A percentile compares a stretch with the other conserved stretches of the same genome.
Conservation (phyloP, 179 eudicot species). For the Silene coronaria region DNA sequence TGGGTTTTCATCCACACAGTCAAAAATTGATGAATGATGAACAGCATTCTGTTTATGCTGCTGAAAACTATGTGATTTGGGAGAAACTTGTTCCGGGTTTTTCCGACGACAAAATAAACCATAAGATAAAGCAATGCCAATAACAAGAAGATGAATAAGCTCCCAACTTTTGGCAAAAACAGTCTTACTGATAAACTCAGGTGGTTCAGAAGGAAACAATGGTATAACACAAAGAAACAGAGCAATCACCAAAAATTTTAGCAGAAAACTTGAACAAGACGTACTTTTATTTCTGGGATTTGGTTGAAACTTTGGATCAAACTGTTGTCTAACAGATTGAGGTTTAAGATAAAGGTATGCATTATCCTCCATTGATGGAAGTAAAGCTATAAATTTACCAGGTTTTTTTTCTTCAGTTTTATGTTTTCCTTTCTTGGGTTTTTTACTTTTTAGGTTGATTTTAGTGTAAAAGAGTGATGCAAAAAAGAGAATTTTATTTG, state of each 20-base stretch:
- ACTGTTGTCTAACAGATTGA: constrained; percentile 8
- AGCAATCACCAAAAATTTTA: constrained; percentile 37
- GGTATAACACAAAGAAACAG: constrained; percentile 44
- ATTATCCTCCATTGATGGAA: constrained; percentile 39
- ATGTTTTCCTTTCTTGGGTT: neutral
- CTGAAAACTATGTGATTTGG: constrained; percentile 16
- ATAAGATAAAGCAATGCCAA: constrained; percentile 66
- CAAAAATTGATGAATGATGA: constrained; percentile 49
- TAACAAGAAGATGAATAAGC: constrained; percentile 50
- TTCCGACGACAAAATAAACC: constrained; percentile 52
- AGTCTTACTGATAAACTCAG: constrained; percentile 40
- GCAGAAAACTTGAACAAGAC: constrained; percentile 35
- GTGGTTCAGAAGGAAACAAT: constrained; percentile 60
- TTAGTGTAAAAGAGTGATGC: neutral
- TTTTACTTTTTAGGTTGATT: neutral
- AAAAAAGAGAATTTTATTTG: too few species aligned
- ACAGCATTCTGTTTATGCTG: constrained; percentile 32
- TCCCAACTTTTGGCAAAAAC: constrained; percentile 57
- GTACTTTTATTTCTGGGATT: constrained; percentile 38
- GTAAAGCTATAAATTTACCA: neutral
- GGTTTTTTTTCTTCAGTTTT: neutral
- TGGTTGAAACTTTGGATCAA: constrained; percentile 23
- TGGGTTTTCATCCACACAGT: constrained; percentile 34
- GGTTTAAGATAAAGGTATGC: constrained; percentile 8
- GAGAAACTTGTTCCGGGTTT: constrained; percentile 7